phyloP scores from a whole-genome alignment of 306 rosid genomes.

The Trichosanthes truncata region DNA sequence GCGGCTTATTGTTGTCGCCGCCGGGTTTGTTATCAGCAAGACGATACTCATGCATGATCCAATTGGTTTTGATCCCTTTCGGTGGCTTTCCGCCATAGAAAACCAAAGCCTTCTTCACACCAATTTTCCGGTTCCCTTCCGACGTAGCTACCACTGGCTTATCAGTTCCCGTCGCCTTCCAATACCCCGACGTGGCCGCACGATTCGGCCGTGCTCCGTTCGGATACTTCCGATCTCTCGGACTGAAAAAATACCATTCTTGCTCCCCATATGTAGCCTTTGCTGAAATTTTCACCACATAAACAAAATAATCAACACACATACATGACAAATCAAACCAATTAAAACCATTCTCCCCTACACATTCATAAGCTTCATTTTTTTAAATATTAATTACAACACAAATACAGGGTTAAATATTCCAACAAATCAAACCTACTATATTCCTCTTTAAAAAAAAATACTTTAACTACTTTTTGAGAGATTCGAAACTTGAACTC shows the following conservation, averaged over 20 bases:
- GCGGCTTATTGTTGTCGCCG: slow-evolving; percentile 39
- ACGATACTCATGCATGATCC: slow-evolving; percentile 98
- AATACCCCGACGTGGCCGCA: slow-evolving; percentile 89
- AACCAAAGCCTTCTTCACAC: slow-evolving; percentile 89
- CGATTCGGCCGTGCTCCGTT: slow-evolving; percentile 92
- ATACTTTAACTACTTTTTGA: too few species aligned
- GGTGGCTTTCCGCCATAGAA: slow-evolving; percentile 96
- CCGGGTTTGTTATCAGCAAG: slow-evolving; percentile 40
- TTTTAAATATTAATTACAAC: too few species aligned
- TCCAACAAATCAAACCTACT: too few species aligned
- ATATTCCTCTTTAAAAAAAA: too few species aligned
- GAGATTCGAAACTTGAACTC: too few species aligned
- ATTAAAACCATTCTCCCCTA: too few species aligned
- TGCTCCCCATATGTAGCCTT: slow-evolving; percentile 92
- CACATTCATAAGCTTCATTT: too few species aligned
- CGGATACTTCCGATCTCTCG: slow-evolving; percentile 91
- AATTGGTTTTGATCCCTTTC: slow-evolving; percentile 76
- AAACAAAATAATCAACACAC: not conserved
- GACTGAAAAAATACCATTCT: slow-evolving; percentile 95
- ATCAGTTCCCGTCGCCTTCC: slow-evolving; percentile 98
- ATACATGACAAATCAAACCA: not conserved
- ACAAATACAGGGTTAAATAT: too few species aligned
- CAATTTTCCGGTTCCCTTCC: slow-evolving; percentile 57
- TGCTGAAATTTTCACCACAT: slow-evolving; percentile 23
- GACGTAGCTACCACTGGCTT: slow-evolving; percentile 60